Percentiles rank a stretch among this genome's conserved stretches.
Conservation (phyloP, 2,329 filamentous ascomycete species). For the Pseudogymnoascus sp. region DNA sequence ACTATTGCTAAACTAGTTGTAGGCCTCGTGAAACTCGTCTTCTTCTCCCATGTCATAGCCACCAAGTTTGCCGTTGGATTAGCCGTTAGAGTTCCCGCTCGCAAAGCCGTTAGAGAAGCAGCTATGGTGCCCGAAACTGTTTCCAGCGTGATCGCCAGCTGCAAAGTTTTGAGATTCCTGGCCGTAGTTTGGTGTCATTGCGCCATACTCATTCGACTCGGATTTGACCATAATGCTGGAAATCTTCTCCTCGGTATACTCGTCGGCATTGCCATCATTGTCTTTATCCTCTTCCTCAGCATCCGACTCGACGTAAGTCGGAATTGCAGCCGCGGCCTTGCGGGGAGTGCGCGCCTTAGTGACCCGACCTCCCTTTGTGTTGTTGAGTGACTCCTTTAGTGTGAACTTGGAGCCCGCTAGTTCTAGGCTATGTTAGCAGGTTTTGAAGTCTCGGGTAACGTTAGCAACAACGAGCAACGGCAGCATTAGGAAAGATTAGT, state of each 20-base stretch:
- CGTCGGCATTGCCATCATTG: background rate
- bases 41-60: background rate
- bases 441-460: too few relatives aligned
- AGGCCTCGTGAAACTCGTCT: background rate
- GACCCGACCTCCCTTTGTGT: constrained; percentile 19
- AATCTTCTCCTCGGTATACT: background rate
- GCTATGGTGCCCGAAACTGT: background rate
- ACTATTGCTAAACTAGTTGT: background rate
- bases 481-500: too few relatives aligned
- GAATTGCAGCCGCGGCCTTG: background rate
- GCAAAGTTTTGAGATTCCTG: background rate
- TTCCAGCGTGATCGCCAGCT: background rate
- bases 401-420: constrained; percentile 14
- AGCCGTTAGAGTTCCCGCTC: background rate
- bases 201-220: background rate
- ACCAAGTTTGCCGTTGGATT: background rate
- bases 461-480: too few relatives aligned
- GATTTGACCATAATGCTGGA: background rate
- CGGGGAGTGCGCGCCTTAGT: constrained; percentile 13
- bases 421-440: too few relatives aligned
- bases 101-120: background rate
- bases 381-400: constrained; percentile 20
- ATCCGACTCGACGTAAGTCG: constrained; percentile 9
- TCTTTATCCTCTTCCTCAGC: constrained; percentile 11
- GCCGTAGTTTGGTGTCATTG: background rate